Evolutionary conservation across 179 eudicot genomes (phyloP), one percentile per base, ranked within the genome.

Genomic region (Carnegiea gigantea): DNA sequence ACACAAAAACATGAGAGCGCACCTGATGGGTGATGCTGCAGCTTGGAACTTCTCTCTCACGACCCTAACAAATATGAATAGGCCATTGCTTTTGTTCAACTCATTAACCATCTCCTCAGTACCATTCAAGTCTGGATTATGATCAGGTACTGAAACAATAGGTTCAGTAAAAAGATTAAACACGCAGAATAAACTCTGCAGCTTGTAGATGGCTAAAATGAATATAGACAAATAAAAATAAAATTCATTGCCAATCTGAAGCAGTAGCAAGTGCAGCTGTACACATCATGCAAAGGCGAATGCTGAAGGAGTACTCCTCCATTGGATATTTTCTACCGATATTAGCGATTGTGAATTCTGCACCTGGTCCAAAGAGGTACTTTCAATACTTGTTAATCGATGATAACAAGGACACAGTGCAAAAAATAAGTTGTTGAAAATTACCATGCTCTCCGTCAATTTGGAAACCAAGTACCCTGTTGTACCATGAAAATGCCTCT

Each of bases 381-480:
- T 28, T 51, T 48, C 59, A 15, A 81, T 79, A 85, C 57, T 53
- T 51, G 26, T 15, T 64, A 49, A 53, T 64, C 9, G 17, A 46
- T 13, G 26, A 78, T 70, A 77, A 18, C 28, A 78, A 79, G 30
- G 26, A 48, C 12, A 75, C 30, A 48, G 28, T 78, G 14, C 51
- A 78, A 24, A 43, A 75, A 12, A 80, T 12, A 72, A 57, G 64
- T 67, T 64, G 75, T 79, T 75, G 70, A 46, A 77, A 73, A 9
- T 83, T 86, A 95, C 99, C 99, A 84, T 86, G 95, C 71, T 97
- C 95, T 48, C 95, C 88, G 83, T 95, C 98, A 76, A 94, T 90
- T 62, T 86, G 87, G 84, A 95, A 88, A 85, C 99, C 99, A 87
- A 94, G 95, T 77, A 89, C 92, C 84, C 83, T 88, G 79, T 92